Conservation (phyloP, 2,329 filamentous ascomycete species). For the Zasmidium angulare region DNA sequence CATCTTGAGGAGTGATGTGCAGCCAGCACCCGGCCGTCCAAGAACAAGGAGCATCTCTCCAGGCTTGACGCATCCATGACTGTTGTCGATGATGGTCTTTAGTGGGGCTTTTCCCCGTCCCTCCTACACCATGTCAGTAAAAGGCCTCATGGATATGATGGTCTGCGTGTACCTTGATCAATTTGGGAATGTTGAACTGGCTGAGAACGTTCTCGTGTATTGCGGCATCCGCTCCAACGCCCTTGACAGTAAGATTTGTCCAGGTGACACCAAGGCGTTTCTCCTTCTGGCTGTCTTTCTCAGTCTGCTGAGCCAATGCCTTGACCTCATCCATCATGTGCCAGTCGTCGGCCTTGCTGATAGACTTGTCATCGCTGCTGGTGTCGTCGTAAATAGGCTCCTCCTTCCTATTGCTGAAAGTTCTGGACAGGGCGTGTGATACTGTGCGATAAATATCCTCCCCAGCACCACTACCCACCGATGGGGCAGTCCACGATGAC, state of each 20-base stretch:
- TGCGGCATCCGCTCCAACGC: slow-evolving; percentile 60
- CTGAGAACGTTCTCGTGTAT: slow-evolving; percentile 60
- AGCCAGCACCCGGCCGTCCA: slow-evolving; percentile 41
- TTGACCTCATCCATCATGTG: slow-evolving; percentile 51
- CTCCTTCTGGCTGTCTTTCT: slow-evolving; percentile 48
- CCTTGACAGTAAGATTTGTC: slow-evolving; percentile 64
- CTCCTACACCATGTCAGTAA: slow-evolving; percentile 22
- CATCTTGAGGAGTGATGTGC: slow-evolving; percentile 69
- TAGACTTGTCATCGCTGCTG: slow-evolving; percentile 19
- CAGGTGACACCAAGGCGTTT: slow-evolving; percentile 64
- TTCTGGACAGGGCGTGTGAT: slow-evolving; percentile 16
- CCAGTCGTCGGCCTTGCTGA: slow-evolving; percentile 47
- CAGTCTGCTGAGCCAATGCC: slow-evolving; percentile 44
- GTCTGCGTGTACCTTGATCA: slow-evolving; percentile 29
- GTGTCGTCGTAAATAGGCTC: slow-evolving; percentile 6
- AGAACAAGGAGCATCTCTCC: slow-evolving; percentile 43
- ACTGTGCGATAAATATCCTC: slow-evolving; percentile 22
- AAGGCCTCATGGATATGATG: no score
- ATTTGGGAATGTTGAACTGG: slow-evolving; percentile 53
- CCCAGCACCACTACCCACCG: slow-evolving; percentile 19
- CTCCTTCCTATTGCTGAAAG: slow-evolving; percentile 12
- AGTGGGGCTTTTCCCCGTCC: slow-evolving; percentile 53
- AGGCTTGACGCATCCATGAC: slow-evolving; percentile 66
- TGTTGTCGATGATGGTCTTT: slow-evolving; percentile 61
- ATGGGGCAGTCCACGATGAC: slow-evolving; percentile 11